phyloP scores from a whole-genome alignment of 2,329 filamentous ascomycete genomes.

The Penicillium sp. region DNA sequence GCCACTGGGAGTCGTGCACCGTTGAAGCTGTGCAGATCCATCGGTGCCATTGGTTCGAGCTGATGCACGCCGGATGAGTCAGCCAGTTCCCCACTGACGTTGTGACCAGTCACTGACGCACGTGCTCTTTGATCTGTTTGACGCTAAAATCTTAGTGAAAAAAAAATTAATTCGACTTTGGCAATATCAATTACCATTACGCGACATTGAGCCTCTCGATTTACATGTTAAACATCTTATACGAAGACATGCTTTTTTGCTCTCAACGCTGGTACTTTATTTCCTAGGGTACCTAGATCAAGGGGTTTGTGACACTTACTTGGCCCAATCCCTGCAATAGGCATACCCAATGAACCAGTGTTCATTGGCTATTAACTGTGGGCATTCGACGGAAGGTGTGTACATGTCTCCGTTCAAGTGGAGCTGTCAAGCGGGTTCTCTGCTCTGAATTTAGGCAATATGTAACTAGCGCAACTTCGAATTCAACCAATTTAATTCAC shows the following conservation, averaged over 20 bases:
- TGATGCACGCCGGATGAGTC: slow-evolving; percentile 4
- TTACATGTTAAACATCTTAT: no score
- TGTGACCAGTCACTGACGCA: slow-evolving; percentile 9
- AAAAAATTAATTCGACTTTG: background rate
- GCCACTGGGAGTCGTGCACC: slow-evolving; percentile 1
- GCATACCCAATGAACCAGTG: background rate
- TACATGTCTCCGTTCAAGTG: background rate
- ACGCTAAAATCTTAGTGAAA: background rate
- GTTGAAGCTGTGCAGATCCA: background rate
- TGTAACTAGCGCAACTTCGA: background rate
- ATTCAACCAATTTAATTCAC: background rate
- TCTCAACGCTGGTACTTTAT: background rate
- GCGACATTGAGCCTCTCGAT: background rate
- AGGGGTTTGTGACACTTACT: no score
- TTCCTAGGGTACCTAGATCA: background rate
- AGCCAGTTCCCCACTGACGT: slow-evolving; percentile 4
- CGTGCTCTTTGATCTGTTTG: slow-evolving; percentile 3
- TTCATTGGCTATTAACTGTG: background rate
- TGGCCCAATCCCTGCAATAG: no score
- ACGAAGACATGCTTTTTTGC: no score
- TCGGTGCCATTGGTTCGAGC: background rate
- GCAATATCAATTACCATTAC: background rate
- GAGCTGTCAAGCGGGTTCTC: background rate
- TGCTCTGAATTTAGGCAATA: background rate
- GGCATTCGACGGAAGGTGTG: background rate